Conservation (phyloP, 495 filamentous ascomycete species). For the Lasiosphaeris hirsuta region DNA sequence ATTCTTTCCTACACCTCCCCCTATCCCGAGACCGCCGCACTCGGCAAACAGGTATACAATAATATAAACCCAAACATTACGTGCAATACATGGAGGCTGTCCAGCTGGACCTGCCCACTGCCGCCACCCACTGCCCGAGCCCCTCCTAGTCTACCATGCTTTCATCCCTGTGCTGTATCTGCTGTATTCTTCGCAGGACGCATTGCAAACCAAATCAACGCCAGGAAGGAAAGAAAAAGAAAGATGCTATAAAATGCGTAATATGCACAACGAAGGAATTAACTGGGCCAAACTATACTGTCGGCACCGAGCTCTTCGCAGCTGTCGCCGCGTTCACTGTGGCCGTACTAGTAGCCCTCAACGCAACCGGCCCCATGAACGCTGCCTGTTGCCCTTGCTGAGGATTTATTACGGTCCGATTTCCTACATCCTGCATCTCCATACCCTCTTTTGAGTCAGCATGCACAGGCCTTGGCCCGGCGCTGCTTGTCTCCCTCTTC, state of each 20-base stretch:
- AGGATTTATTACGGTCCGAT: background rate
- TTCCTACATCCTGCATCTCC: conserved; percentile 45
- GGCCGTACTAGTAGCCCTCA: background rate
- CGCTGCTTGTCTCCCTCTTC: background rate
- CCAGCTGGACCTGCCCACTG: background rate
- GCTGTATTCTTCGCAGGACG: no score
- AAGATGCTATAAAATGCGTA: no score
- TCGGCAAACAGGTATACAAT: conserved; percentile 6
- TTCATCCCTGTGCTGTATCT: no score
- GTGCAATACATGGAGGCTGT: background rate
- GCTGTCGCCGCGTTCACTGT: no score
- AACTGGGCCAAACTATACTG: background rate
- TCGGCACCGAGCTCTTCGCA: background rate
- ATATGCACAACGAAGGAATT: no score
- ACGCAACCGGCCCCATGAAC: conserved; percentile 35
- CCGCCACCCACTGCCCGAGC: no score
- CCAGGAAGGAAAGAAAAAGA: no score
- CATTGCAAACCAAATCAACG: no score
- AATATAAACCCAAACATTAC: conserved; percentile 11
- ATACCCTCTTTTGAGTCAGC: conserved; percentile 33
- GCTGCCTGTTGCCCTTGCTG: conserved; percentile 7
- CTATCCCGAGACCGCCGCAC: no score
- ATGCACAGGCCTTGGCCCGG: background rate
- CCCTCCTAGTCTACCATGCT: no score
- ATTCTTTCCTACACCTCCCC: no score